phyloP scores from a whole-genome alignment of 495 filamentous ascomycete species.

The Cladorrhinum samala region DNA sequence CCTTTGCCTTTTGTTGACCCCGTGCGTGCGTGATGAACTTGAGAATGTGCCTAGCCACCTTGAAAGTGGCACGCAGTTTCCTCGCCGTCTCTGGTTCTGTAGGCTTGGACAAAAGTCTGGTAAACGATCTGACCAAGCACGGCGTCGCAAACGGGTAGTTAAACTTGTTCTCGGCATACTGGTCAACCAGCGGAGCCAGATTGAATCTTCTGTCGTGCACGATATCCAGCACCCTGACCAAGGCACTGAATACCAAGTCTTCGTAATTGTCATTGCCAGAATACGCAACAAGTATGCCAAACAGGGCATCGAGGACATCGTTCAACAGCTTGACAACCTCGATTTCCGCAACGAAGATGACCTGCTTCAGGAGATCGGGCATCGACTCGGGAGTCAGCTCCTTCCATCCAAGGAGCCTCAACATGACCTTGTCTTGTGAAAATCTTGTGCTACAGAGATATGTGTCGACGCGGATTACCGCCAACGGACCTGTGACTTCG shows the following conservation, averaged over 20 bases:
- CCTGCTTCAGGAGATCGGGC: slow-evolving; percentile 64
- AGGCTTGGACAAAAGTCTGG: slow-evolving; percentile 69
- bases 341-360: slow-evolving; percentile 93
- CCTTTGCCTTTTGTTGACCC: slow-evolving; percentile 80
- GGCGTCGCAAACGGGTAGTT: slow-evolving; percentile 90
- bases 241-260: slow-evolving; percentile 82
- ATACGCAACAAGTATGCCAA: slow-evolving; percentile 83
- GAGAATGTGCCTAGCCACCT: slow-evolving; percentile 86
- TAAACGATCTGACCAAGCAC: slow-evolving; percentile 85
- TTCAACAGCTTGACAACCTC: slow-evolving; percentile 91
- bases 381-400: slow-evolving; percentile 64
- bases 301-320: slow-evolving; percentile 88
- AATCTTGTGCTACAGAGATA: slow-evolving; percentile 94
- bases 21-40: slow-evolving; percentile 92
- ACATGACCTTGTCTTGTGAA: slow-evolving; percentile 84
- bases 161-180: slow-evolving; percentile 83
- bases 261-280: slow-evolving; percentile 86
- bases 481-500: slow-evolving; percentile 69
- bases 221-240: slow-evolving; percentile 86
- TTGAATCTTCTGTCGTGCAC: slow-evolving; percentile 93
- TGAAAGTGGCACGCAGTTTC: slow-evolving; percentile 84
- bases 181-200: slow-evolving; percentile 79
- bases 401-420: slow-evolving; percentile 82
- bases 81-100: slow-evolving; percentile 74
- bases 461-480: slow-evolving; percentile 71